phyloP scores from a whole-genome alignment of 2,329 filamentous ascomycete genomes.

The Chaetomium olivaceum region DNA sequence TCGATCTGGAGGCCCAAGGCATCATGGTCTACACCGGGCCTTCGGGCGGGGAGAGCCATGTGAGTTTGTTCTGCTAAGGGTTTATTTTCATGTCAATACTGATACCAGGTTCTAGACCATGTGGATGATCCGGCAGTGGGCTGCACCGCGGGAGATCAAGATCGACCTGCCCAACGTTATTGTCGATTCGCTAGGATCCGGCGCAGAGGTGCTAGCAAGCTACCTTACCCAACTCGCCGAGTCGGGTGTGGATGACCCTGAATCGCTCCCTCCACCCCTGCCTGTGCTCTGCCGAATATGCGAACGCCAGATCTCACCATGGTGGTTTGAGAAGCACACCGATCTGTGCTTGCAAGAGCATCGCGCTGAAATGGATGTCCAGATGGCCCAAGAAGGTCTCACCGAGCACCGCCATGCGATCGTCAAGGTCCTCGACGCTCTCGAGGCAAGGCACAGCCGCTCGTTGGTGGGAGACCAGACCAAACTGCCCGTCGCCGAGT shows the following conservation, averaged over 20 bases:
- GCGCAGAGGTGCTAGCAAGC: constrained; percentile 89
- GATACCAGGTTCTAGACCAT: constrained; percentile 67
- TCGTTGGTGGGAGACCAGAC: constrained; percentile 57
- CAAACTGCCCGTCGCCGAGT: constrained; percentile 66
- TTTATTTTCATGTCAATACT: not conserved
- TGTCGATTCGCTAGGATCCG: constrained; percentile 90
- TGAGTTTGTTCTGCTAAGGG: constrained; percentile 50
- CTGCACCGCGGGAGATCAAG: constrained; percentile 85
- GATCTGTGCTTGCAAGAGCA: constrained; percentile 96
- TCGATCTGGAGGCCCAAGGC: constrained; percentile 91
- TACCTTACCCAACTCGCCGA: constrained; percentile 91
- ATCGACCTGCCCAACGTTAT: constrained; percentile 89
- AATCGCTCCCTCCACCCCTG: constrained; percentile 74
- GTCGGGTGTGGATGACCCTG: constrained; percentile 71
- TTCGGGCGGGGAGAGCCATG: constrained; percentile 85
- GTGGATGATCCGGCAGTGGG: constrained; percentile 98
- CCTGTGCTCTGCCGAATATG: constrained; percentile 95
- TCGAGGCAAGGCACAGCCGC: constrained; percentile 76
- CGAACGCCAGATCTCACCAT: constrained; percentile 93
- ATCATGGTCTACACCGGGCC: constrained; percentile 96
- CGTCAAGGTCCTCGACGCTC: constrained; percentile 88
- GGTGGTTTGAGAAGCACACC: constrained; percentile 99
- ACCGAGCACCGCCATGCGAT: constrained; percentile 92
- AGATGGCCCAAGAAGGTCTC: constrained; percentile 89
- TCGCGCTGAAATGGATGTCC: constrained; percentile 94